These are phyloP conservation scores for Cladophialophora chaetospira DNA, from an alignment of 2,329 filamentous ascomycete species.

Conservation along the genomic window DNA sequence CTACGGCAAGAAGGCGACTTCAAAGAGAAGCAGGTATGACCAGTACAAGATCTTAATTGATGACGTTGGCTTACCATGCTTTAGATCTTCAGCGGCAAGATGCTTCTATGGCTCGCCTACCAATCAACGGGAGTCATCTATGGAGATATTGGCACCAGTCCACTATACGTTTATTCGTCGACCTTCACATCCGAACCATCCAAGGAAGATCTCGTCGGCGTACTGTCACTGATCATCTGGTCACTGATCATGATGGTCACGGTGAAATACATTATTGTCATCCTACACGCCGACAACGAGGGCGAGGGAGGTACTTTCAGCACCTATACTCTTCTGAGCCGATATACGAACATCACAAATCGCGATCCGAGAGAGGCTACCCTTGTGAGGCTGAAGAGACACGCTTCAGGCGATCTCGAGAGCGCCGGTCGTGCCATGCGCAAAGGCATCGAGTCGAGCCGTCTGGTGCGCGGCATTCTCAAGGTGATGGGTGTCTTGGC, in stretches of 20 bases:
- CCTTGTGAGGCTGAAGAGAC: conserved; percentile 51
- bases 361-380: conserved; percentile 54
- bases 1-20: conserved; percentile 29
- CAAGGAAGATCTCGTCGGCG: conserved; percentile 54
- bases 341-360: conserved; percentile 56
- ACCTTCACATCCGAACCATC: conserved; percentile 52
- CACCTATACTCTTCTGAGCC: conserved; percentile 55
- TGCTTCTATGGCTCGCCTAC: conserved; percentile 50
- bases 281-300: conserved; percentile 58
- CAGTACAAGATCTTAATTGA: no score
- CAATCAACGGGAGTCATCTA: conserved; percentile 61
- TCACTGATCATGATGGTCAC: conserved; percentile 59
- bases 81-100: conserved; percentile 36
- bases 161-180: conserved; percentile 59
- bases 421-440: conserved; percentile 47
- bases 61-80: background rate
- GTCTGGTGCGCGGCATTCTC: conserved; percentile 48
- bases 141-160: conserved; percentile 61
- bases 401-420: conserved; percentile 48
- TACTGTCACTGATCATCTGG: conserved; percentile 59
- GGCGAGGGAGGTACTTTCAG: conserved; percentile 61
- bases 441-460: conserved; percentile 51
- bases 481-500: conserved; percentile 57
- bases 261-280: conserved; percentile 58
- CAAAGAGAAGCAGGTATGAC: conserved; percentile 27